Evolutionary conservation across 2,329 filamentous ascomycete genomes (phyloP).

Genomic region (Microdochium nivale): DNA sequence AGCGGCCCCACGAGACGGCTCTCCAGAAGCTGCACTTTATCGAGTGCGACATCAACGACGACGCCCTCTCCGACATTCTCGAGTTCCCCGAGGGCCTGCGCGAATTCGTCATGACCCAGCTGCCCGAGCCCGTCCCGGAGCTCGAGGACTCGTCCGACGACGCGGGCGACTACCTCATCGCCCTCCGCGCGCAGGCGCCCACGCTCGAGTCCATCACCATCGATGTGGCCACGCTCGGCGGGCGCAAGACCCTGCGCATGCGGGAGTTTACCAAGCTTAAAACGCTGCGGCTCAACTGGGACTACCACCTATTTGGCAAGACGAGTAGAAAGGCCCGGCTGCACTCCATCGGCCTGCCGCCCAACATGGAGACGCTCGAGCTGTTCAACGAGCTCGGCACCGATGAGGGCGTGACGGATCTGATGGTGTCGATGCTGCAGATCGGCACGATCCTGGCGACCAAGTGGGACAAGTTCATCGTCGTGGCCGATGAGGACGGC

Average conservation of each 20-base stretch:
- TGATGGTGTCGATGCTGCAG: conserved; percentile 25
- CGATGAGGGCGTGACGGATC: conserved; percentile 36
- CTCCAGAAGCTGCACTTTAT: conserved; percentile 34
- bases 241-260: conserved; percentile 31
- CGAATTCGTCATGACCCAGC: conserved; percentile 39
- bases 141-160: conserved; percentile 38
- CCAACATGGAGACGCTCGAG: conserved; percentile 33
- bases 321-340: conserved; percentile 33
- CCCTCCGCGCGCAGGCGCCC: conserved; percentile 29
- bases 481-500: conserved; percentile 21
- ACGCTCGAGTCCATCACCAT: conserved; percentile 35
- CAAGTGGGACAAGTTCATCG: conserved; percentile 27
- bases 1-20: conserved; percentile 36
- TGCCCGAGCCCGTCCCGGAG: conserved; percentile 26
- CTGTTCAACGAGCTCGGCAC: conserved; percentile 36
- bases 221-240: conserved; percentile 30
- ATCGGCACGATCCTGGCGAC: conserved; percentile 28
- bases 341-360: conserved; percentile 36
- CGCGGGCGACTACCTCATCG: conserved; percentile 36
- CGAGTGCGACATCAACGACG: conserved; percentile 41
- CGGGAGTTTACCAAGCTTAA: conserved; percentile 32
- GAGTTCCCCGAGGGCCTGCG: conserved; percentile 34
- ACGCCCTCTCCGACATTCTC: conserved; percentile 28
- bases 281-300: conserved; percentile 33
- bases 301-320: conserved; percentile 38